phyloP scores from a whole-genome alignment of 2,329 filamentous ascomycete genomes.

The Ophiocordyceps sinensis region DNA sequence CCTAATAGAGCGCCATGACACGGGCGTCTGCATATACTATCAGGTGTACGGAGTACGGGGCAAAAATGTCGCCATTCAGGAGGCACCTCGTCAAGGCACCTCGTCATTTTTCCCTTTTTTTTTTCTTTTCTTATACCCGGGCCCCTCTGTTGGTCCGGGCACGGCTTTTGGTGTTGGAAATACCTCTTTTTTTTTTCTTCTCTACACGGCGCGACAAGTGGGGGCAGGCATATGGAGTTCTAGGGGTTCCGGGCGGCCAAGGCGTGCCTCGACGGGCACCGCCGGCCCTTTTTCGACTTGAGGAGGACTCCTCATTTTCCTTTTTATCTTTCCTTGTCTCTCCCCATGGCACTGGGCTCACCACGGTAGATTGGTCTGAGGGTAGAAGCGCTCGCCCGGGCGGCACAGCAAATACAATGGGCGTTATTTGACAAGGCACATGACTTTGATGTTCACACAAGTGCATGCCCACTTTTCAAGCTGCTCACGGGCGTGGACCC shows the following conservation, averaged over 20 bases:
- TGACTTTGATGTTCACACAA: no score
- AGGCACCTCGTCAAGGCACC: not conserved
- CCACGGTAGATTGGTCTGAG: no score
- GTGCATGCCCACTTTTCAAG: no score
- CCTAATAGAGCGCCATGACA: not conserved
- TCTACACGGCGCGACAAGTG: not conserved
- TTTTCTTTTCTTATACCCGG: not conserved
- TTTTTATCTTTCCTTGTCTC: not conserved
- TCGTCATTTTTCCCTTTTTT: conserved; percentile 1
- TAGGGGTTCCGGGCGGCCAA: not conserved
- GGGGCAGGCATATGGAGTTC: not conserved
- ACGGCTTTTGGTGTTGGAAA: not conserved
- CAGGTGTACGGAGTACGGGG: not conserved
- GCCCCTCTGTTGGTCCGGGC: not conserved
- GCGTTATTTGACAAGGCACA: no score
- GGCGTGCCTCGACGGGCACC: not conserved
- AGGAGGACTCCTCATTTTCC: not conserved
- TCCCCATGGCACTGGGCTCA: no score
- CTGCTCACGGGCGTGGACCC: no score
- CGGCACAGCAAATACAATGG: no score
- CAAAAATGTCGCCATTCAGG: not conserved
- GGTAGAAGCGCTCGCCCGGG: no score
- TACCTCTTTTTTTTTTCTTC: not conserved
- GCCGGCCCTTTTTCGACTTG: not conserved
- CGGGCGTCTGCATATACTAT: not conserved